Evolutionary conservation across 176 grass and related monocot species (phyloP).

Genomic region (Oryza glumipatula): DNA sequence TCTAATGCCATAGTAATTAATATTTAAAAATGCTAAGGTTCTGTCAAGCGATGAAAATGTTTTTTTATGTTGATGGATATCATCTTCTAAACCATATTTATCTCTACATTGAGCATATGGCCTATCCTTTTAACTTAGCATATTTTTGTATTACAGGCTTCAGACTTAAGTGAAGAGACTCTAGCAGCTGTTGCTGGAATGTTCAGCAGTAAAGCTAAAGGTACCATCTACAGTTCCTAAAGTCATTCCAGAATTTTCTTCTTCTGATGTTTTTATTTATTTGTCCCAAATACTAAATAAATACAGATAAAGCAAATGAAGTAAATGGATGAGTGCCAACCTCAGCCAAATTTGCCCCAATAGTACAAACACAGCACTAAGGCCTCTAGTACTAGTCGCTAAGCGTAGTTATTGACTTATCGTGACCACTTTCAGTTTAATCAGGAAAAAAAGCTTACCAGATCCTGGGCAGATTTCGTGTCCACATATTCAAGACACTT

Average conservation of each 20-base stretch:
- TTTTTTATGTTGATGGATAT: background rate
- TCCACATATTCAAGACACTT: background rate
- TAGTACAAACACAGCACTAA: background rate
- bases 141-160: conserved; percentile 62
- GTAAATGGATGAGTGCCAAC: background rate
- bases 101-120: background rate
- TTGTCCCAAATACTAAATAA: conserved; percentile 17
- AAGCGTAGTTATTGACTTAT: background rate
- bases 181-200: conserved; percentile 95
- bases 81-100: conserved; percentile 7
- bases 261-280: conserved; percentile 19
- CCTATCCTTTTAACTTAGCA: conserved; percentile 35
- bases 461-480: background rate
- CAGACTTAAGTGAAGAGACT: conserved; percentile 95
- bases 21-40: conserved; percentile 5
- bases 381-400: background rate
- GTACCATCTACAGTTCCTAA: conserved; percentile 48
- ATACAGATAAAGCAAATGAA: background rate
- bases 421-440: background rate
- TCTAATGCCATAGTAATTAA: conserved; percentile 23
- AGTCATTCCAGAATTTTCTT: conserved; percentile 13
- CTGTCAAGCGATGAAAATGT: background rate
- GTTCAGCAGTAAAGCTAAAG: conserved; percentile 99
- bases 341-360: background rate
- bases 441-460: background rate